These are phyloP conservation scores for Prunus armeniaca DNA, from an alignment of 306 rosid species.

Conservation along the genomic window DNA sequence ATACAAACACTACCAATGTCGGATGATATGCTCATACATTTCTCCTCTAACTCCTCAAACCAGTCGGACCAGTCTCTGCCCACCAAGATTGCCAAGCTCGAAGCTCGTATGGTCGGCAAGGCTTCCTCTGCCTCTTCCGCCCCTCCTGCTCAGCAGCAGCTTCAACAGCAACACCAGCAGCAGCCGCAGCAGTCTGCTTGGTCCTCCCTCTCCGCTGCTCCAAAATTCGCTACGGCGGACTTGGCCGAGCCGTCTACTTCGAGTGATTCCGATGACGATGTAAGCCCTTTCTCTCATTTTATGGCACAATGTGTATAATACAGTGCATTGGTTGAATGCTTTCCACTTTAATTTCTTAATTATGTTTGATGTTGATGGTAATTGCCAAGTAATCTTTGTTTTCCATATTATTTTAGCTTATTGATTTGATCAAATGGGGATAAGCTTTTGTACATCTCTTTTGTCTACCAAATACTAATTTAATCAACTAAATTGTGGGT, in stretches of 20 bases:
- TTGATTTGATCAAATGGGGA: background rate
- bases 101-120: conserved; percentile 96
- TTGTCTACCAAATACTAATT: background rate
- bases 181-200: conserved; percentile 52
- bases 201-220: conserved; percentile 54
- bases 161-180: conserved; percentile 17
- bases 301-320: conserved; percentile 16
- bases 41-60: conserved; percentile 95
- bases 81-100: conserved; percentile 92
- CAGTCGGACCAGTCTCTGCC: conserved; percentile 98
- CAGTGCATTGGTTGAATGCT: background rate
- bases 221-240: conserved; percentile 59
- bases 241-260: conserved; percentile 69
- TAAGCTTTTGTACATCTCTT: background rate
- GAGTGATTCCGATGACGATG: conserved; percentile 94
- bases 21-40: conserved; percentile 90
- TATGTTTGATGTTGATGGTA: background rate
- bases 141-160: conserved; percentile 21
- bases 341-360: background rate
- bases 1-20: conserved; percentile 52
- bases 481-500: background rate
- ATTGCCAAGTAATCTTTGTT: background rate
- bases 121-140: conserved; percentile 32
- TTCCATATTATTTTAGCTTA: background rate
- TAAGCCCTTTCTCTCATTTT: conserved; percentile 35